Evolutionary conservation across 2,329 filamentous ascomycete genomes (phyloP).

Genomic region (Curvularia sp.): DNA sequence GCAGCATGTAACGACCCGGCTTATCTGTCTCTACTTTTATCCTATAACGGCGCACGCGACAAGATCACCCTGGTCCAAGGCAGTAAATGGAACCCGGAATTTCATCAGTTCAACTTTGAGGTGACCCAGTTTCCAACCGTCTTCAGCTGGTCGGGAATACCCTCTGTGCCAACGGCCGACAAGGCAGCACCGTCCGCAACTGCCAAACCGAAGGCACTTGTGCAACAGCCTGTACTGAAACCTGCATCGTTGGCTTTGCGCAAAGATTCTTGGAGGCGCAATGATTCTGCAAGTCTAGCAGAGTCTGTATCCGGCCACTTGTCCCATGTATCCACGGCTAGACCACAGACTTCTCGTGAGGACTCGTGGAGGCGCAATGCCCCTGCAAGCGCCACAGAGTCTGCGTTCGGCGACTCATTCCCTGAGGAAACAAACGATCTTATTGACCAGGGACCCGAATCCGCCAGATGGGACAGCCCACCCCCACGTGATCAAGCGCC

Average conservation of each 20-base stretch:
- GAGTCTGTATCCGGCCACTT: not conserved
- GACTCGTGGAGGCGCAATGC: constrained; percentile 19
- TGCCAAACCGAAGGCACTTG: constrained; percentile 9
- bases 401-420: constrained; percentile 8
- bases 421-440: constrained; percentile 13
- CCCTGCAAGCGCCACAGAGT: constrained; percentile 10
- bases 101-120: constrained; percentile 59
- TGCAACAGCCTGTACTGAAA: constrained; percentile 9
- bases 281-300: constrained; percentile 10
- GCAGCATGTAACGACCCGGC: constrained; percentile 68
- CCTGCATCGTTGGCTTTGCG: constrained; percentile 2
- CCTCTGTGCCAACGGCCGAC: constrained; percentile 4
- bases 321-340: not conserved
- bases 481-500: not conserved
- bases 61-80: constrained; percentile 64
- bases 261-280: constrained; percentile 20
- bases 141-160: constrained; percentile 54
- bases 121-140: constrained; percentile 61
- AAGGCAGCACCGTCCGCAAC: constrained; percentile 13
- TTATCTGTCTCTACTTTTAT: constrained; percentile 64
- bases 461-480: constrained; percentile 12
- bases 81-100: constrained; percentile 61
- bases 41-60: constrained; percentile 58
- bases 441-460: constrained; percentile 14
- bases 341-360: constrained; percentile 9